Evolutionary conservation across 768 basidiomycete genomes (phyloP), one percentile per base, ranked within the genome.

Genomic region (Mycena venus): DNA sequence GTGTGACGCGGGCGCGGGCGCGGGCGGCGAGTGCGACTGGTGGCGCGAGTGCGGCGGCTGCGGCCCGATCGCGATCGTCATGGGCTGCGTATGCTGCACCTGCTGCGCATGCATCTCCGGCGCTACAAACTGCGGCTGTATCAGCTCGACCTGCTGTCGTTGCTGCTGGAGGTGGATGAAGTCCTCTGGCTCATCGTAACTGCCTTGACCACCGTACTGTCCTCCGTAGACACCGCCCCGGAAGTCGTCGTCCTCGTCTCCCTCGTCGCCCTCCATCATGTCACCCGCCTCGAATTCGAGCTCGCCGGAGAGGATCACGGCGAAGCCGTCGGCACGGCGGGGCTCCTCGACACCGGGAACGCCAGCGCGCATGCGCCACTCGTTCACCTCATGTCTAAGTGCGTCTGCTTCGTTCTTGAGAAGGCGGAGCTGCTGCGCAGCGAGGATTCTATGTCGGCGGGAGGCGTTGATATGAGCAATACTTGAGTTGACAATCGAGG

Each of bases 401-500:
- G 93, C 93, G 82, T 98, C 96, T 32, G 94, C 86, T 84, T 99
- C 96, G 78, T 88, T 84, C 80, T 95, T 95, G 79, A 97, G 83
- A 58, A 90, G 82, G 65, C 96, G 93, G 36, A 98, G 89, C 82
- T 97, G 95, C 75, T 93, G 91, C 10, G 95, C 90, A n/a, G 96
- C 96, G 75, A 97, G 88, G 23, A 93, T 84, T 58, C 95, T 92
- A 80, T 96, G 94, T 53, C 95, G 90, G 71, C 96, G 91, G 40
- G 94, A 93, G 27, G 93, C 90, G 79, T 95, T 93, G 75, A 97
- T 92, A 81, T 96, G 94, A 1, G 96, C 92, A 80, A 99, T 98
- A 62, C 94, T 95, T 44, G 95, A 96, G 84, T 98, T 98, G 83
- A 99, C 97, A 83, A 99, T 99, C 72, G 95, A 94, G 10, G 95